These are phyloP conservation scores for Waltiozyma sp. DNA, from an alignment of 1,139 yeast species.

Conservation along the genomic window DNA sequence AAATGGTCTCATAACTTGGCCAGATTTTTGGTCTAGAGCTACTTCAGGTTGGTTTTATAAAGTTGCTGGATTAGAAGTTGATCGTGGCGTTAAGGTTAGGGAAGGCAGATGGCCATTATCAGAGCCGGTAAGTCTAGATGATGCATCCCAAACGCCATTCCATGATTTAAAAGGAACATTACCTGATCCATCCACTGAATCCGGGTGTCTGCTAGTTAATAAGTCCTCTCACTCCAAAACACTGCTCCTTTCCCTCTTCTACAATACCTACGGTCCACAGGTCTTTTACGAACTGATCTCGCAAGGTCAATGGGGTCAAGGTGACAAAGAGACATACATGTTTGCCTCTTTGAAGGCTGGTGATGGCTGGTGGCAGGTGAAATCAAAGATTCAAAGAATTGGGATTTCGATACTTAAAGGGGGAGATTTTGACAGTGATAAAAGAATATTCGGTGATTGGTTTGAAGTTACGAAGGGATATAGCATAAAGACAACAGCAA, in stretches of 20 bases:
- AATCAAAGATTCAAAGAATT: neutral
- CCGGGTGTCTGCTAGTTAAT: neutral
- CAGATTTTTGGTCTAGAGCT: neutral
- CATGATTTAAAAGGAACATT: neutral
- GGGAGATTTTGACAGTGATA: neutral
- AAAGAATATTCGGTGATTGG: neutral
- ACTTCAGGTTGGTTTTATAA: neutral
- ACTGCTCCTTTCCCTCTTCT: neutral
- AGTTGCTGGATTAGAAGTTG: neutral
- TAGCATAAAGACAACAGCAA: neutral
- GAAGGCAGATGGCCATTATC: neutral
- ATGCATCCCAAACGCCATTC: neutral
- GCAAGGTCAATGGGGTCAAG: neutral
- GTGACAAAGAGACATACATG: neutral
- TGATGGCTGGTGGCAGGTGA: neutral
- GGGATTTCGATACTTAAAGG: neutral
- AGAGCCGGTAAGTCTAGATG: neutral
- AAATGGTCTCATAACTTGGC: neutral
- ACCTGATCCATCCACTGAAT: neutral
- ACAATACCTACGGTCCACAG: neutral
- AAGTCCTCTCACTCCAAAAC: neutral
- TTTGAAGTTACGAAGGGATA: neutral
- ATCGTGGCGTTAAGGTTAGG: neutral
- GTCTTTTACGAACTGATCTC: neutral
- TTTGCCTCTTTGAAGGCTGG: neutral